phyloP scores from a whole-genome alignment of 805 yeast species.

The Cyberlindnera mycetangii region DNA sequence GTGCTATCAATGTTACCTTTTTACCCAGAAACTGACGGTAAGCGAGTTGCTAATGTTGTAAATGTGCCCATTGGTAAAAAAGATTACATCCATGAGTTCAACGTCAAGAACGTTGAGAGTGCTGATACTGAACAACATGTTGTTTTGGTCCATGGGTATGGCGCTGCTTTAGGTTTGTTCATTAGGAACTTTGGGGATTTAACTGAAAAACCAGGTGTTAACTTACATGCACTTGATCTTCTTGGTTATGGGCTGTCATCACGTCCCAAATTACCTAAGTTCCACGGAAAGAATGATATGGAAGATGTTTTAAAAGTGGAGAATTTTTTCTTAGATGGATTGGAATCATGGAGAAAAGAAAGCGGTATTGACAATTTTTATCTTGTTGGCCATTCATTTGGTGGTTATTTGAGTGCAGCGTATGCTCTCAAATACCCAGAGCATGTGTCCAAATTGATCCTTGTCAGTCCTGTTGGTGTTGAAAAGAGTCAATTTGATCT shows the following conservation, averaged over 20 bases:
- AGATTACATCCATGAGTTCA: conserved; percentile 68
- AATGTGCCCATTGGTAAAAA: conserved; percentile 52
- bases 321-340: conserved; percentile 38
- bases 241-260: conserved; percentile 63
- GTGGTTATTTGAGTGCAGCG: conserved; percentile 63
- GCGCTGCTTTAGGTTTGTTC: conserved; percentile 79
- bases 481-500: conserved; percentile 48
- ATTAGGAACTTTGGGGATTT: conserved; percentile 58
- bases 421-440: conserved; percentile 56
- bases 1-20: conserved; percentile 59
- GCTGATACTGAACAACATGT: conserved; percentile 38
- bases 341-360: conserved; percentile 57
- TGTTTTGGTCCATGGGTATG: conserved; percentile 81
- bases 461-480: conserved; percentile 72
- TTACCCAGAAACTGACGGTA: conserved; percentile 51
- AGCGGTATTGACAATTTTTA: conserved; percentile 49
- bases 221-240: conserved; percentile 58
- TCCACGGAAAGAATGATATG: conserved; percentile 14
- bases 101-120: conserved; percentile 45
- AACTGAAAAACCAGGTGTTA: conserved; percentile 47
- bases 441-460: conserved; percentile 46
- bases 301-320: conserved; percentile 33
- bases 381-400: conserved; percentile 67
- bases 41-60: conserved; percentile 43
- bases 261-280: conserved; percentile 39